Conservation (phyloP, 768 basidiomycete genomes). For the Paxillus rubicundulus region DNA sequence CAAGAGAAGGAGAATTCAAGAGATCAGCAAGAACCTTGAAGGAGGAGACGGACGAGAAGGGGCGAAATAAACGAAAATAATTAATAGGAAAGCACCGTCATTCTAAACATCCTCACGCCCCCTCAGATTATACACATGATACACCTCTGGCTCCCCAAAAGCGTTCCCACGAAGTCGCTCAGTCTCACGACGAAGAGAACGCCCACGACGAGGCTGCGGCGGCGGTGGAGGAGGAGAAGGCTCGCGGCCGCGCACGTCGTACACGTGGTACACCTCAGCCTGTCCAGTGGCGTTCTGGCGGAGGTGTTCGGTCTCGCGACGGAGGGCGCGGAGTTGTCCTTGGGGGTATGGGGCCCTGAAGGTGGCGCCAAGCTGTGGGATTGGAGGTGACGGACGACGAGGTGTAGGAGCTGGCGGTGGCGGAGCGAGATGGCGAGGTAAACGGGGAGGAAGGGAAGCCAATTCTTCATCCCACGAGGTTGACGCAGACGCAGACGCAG, state of each 20-base stretch:
- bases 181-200: not conserved
- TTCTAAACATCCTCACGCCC: not conserved
- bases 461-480: too few species aligned
- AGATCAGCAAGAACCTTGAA: too few species aligned
- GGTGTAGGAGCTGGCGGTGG: not conserved
- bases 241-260: not conserved
- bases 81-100: too few species aligned
- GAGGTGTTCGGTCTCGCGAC: conserved; percentile 2
- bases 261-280: conserved; percentile 1
- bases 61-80: too few species aligned
- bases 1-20: too few species aligned
- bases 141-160: too few species aligned
- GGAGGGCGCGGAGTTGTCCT: not conserved
- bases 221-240: too few species aligned
- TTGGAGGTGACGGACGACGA: not conserved
- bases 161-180: not conserved
- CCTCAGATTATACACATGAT: not conserved
- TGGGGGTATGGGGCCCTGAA: not conserved
- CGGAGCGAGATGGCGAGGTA: not conserved
- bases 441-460: not conserved
- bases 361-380: not conserved
- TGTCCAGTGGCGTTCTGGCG: conserved; percentile 2
- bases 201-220: not conserved
- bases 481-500: not conserved
- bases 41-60: too few species aligned